Conservation (phyloP, 495 filamentous ascomycete species). For the Trichoderma erinaceum region DNA sequence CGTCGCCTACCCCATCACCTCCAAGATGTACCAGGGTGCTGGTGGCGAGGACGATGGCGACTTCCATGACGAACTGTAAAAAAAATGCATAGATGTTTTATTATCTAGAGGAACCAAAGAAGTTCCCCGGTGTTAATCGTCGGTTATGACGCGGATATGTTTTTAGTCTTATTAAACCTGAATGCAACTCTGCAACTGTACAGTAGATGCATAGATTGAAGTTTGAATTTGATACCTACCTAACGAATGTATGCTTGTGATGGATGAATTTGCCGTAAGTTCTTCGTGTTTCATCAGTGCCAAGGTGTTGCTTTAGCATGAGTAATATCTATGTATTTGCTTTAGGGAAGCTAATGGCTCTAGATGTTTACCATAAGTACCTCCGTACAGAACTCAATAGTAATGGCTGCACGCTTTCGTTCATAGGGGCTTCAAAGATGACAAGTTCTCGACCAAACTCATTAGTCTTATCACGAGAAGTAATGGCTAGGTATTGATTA, state of each 20-base stretch:
- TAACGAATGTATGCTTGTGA: neutral
- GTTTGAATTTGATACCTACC: neutral
- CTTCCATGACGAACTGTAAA: slow-evolving; percentile 87
- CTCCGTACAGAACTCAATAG: too few relatives aligned
- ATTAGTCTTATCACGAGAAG: too few relatives aligned
- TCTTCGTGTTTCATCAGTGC: neutral
- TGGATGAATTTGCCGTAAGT: neutral
- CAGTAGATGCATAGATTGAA: slow-evolving; percentile 5
- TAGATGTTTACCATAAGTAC: too few relatives aligned
- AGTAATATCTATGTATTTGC: too few relatives aligned
- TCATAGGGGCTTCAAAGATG: too few relatives aligned
- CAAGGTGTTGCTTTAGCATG: too few relatives aligned
- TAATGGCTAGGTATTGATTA: too few relatives aligned
- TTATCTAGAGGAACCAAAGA: slow-evolving; percentile 10
- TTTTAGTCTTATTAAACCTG: neutral
- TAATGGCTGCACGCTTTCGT: too few relatives aligned
- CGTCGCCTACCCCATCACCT: slow-evolving; percentile 97
- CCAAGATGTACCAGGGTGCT: slow-evolving; percentile 80
- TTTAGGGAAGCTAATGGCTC: too few relatives aligned
- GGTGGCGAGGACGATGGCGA: slow-evolving; percentile 66
- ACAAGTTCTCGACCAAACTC: too few relatives aligned
- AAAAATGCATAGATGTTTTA: slow-evolving; percentile 14
- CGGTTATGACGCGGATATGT: slow-evolving; percentile 11
- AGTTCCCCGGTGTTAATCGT: slow-evolving; percentile 12
- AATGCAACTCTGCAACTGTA: slow-evolving; percentile 1